These are phyloP conservation scores for Pichia occidentalis DNA, from an alignment of 805 yeast species.

Conservation along the genomic window DNA sequence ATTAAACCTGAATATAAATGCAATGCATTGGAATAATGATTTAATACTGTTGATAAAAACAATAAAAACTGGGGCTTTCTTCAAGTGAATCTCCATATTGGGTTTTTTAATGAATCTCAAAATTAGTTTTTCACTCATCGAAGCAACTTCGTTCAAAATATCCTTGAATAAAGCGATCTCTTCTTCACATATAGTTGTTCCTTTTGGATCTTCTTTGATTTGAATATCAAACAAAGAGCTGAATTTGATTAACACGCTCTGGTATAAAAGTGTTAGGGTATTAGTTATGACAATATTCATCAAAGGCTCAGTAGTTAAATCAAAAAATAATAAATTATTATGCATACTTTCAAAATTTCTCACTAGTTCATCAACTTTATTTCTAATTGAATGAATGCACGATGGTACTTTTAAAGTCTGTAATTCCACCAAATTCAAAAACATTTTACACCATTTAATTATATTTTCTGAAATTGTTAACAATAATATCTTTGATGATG, in stretches of 20 bases:
- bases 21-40: conserved; percentile 25
- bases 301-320: conserved; percentile 22
- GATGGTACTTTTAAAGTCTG: conserved; percentile 19
- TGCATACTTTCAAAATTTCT: conserved; percentile 24
- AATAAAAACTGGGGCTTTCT: conserved; percentile 20
- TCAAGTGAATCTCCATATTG: conserved; percentile 15
- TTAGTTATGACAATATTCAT: conserved; percentile 23
- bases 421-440: conserved; percentile 25
- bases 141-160: conserved; percentile 18
- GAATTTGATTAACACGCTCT: conserved; percentile 24
- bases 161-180: conserved; percentile 20
- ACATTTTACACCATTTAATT: conserved; percentile 29
- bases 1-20: conserved; percentile 19
- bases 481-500: conserved; percentile 23
- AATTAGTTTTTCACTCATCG: conserved; percentile 17
- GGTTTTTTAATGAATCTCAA: conserved; percentile 16
- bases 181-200: conserved; percentile 14
- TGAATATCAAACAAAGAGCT: conserved; percentile 20
- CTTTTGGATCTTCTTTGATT: conserved; percentile 12
- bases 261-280: conserved; percentile 25
- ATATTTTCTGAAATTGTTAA: conserved; percentile 28
- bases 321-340: conserved; percentile 24
- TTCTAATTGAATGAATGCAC: conserved; percentile 17
- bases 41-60: conserved; percentile 24
- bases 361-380: conserved; percentile 24